Evolutionary conservation across 176 grass and related monocot species (phyloP).

Genomic region (Eremochloa ophiuroides): DNA sequence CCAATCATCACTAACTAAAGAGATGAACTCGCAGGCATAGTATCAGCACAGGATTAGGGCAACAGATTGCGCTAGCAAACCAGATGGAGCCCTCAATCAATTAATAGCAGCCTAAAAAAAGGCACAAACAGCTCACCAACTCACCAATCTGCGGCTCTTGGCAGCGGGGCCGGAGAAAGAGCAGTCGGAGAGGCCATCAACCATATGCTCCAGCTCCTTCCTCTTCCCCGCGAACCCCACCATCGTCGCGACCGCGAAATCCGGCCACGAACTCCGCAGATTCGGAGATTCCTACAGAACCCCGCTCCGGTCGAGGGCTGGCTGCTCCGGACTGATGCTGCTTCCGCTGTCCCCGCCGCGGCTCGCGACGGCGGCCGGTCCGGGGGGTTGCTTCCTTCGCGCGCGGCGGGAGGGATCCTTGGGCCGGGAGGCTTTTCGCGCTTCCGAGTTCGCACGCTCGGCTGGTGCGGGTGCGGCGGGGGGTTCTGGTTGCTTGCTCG

Average conservation of each 20-base stretch:
- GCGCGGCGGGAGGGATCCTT: background rate
- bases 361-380: background rate
- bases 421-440: constrained; percentile 7
- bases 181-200: constrained; percentile 52
- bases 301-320: background rate
- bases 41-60: background rate
- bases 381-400: constrained; percentile 7
- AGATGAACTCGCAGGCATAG: background rate
- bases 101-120: background rate
- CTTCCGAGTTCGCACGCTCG: background rate
- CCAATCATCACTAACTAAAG: background rate
- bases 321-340: background rate
- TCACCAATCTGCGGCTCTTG: constrained; percentile 67
- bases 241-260: constrained; percentile 18
- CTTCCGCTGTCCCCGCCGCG: constrained; percentile 1
- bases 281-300: background rate
- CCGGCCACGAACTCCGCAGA: background rate
- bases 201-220: constrained; percentile 62
- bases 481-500: background rate
- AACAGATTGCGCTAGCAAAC: background rate
- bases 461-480: background rate
- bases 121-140: constrained; percentile 37
- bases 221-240: constrained; percentile 65
- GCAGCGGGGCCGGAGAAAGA: constrained; percentile 48
- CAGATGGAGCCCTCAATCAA: background rate